Base-by-base conservation (phyloP, 2,329 filamentous ascomycete genomes). In the Colletotrichum gloeosporioides region DNA sequence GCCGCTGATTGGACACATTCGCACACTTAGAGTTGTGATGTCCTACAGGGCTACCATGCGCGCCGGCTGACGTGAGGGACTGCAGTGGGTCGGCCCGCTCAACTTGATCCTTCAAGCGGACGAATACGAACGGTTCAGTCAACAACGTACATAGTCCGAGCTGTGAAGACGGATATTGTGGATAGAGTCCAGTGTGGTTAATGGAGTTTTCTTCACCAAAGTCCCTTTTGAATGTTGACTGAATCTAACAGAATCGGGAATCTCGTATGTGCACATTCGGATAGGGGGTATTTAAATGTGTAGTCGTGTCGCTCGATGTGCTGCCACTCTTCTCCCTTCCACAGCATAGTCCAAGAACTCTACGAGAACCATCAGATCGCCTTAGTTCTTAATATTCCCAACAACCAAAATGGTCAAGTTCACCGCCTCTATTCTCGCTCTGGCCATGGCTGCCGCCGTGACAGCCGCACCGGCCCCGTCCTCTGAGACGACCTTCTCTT, bases 401-500 rank as follows among this genome's bases (percentile, higher is more conserved):
- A 55, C 13, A n/a, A 6, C 29, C 65, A 57, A 15, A 68, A 68
- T 68, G 65, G 65, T 57, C 1, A 68, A 57, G n/a, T 68, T 68
- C 29, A 36, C 44, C 8, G 12, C 65, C 49, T 68, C 49, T 22
- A 0, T 68, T 25, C 3, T 68, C 29, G 49, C 65, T 15, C 1
- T 68, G 31, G 65, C 31, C 44, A 36, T 68, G 65, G 65, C 65
- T 27, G 65, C 31, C 29, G 31, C 65, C 6, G 49, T 68, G 4
- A 15, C 65, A 15, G 65, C 65, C 49, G 65, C 65, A 36, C 65
- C 65, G 15, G 65, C 65, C 44, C 49, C 49, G 16, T 27, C 49
- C 12, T 68, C 65, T 8, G 18, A 68, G 65, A 68, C 65, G 49
- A 68, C 69, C 69, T 71, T 71, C n/a, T 71, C 69, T 32, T 71